A percentile compares a stretch with the other conserved stretches of the same genome.
Conservation (phyloP, 2,329 filamentous ascomycete genomes). For the Pseudocercospora fuligena region DNA sequence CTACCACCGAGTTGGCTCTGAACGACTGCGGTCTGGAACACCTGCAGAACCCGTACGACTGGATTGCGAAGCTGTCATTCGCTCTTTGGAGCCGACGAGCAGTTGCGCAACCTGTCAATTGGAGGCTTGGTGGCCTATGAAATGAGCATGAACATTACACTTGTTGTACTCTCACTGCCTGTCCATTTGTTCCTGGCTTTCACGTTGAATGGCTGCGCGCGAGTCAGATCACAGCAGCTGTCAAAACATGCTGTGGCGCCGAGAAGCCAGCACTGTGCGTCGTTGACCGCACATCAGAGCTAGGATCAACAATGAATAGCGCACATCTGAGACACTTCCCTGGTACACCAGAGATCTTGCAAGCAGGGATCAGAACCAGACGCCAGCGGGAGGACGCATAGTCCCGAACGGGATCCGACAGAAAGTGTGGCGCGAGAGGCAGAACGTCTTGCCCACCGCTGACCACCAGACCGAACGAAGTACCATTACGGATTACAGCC, state of each 20-base stretch:
- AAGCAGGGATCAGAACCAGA: slow-evolving; percentile 20
- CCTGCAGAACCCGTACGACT: slow-evolving; percentile 8
- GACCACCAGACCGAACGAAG: slow-evolving; percentile 13
- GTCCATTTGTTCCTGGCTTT: slow-evolving; percentile 28
- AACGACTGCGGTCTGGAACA: slow-evolving; percentile 6
- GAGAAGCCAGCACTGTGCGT: slow-evolving; percentile 25
- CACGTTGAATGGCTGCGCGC: slow-evolving; percentile 32
- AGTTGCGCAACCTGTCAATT: slow-evolving; percentile 22
- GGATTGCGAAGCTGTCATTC: slow-evolving; percentile 10
- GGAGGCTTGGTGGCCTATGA: slow-evolving; percentile 16
- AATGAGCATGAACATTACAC: slow-evolving; percentile 21
- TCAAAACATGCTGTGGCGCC: slow-evolving; percentile 28
- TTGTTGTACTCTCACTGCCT: slow-evolving; percentile 21
- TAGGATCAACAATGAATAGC: slow-evolving; percentile 31
- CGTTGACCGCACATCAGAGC: slow-evolving; percentile 21
- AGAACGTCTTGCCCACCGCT: slow-evolving; percentile 13
- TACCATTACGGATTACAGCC: slow-evolving; percentile 23
- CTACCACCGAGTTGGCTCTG: background rate
- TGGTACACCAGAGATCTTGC: slow-evolving; percentile 28
- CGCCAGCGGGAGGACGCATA: slow-evolving; percentile 21
- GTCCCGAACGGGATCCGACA: slow-evolving; percentile 21
- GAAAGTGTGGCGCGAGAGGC: slow-evolving; percentile 25
- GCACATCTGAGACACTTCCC: slow-evolving; percentile 31
- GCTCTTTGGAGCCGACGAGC: slow-evolving; percentile 4
- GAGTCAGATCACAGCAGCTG: slow-evolving; percentile 29